Evolutionary conservation across 2,329 filamentous ascomycete species (phyloP).

Genomic region (Arthroderma sp.): DNA sequence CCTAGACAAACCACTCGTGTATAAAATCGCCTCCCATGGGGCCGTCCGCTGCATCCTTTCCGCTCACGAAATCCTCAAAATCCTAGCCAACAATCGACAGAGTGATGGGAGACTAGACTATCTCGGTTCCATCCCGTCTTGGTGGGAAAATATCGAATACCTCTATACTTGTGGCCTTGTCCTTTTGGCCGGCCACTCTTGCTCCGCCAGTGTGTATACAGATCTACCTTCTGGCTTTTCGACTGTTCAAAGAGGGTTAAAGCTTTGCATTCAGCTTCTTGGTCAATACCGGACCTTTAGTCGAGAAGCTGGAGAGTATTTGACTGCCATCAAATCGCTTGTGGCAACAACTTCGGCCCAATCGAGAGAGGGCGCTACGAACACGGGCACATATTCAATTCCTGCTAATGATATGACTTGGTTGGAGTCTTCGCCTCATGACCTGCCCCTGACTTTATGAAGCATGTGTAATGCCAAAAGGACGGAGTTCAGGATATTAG

Average conservation of each 20-base stretch:
- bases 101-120: conserved; percentile 1
- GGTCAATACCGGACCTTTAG: conserved; percentile 6
- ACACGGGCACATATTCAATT: too few species aligned
- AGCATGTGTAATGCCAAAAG: too few species aligned
- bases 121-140: conserved; percentile 5
- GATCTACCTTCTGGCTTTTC: conserved; percentile 1
- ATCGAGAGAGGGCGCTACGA: too few species aligned
- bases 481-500: too few species aligned
- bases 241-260: conserved; percentile 6
- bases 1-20: conserved; percentile 8
- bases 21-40: conserved; percentile 6
- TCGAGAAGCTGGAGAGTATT: conserved; percentile 3
- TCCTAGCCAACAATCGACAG: conserved; percentile 2
- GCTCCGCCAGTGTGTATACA: conserved; percentile 3
- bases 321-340: conserved; percentile 5
- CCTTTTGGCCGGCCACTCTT: conserved; percentile 9
- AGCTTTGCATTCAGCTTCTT: conserved; percentile 4
- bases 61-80: conserved; percentile 9
- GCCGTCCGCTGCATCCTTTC: conserved; percentile 10
- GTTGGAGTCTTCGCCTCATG: conserved; percentile 10
- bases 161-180: conserved; percentile 9
- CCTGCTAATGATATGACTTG: conserved; percentile 8
- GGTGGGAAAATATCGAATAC: conserved; percentile 11
- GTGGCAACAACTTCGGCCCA: neutral
- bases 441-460: conserved; percentile 1